Conservation (phyloP, 2,329 filamentous ascomycete species). For the Trichoderma arundinaceum region DNA sequence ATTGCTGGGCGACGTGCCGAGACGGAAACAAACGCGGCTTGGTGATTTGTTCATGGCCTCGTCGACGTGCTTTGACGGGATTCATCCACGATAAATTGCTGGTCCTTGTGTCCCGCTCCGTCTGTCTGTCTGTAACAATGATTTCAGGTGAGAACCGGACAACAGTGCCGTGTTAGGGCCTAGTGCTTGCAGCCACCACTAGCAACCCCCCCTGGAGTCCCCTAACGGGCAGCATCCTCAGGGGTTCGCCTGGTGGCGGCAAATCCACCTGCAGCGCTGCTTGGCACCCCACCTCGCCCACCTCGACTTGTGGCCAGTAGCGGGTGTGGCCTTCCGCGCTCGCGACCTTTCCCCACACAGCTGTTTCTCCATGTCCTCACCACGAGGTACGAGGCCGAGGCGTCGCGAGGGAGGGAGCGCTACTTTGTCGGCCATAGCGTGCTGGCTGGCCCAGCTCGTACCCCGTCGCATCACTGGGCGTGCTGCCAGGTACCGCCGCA, state of each 20-base stretch:
- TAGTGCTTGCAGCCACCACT: constrained; percentile 30
- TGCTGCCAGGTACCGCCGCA: neutral
- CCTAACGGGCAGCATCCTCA: constrained; percentile 20
- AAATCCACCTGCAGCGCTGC: constrained; percentile 28
- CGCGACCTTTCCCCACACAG: constrained; percentile 31
- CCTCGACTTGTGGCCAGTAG: constrained; percentile 21
- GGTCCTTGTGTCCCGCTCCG: constrained; percentile 22
- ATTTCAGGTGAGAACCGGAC: constrained; percentile 29
- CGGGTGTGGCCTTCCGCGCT: constrained; percentile 31
- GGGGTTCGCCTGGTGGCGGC: constrained; percentile 29
- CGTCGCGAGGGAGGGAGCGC: neutral
- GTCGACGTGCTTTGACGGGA: neutral
- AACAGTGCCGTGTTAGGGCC: constrained; percentile 26
- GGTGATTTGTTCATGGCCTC: no score
- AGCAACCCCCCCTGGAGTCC: constrained; percentile 11
- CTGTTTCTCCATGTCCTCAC: constrained; percentile 32
- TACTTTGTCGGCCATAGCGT: neutral
- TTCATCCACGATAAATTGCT: constrained; percentile 14
- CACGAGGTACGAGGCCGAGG: neutral
- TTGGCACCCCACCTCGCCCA: constrained; percentile 23
- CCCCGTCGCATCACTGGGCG: neutral
- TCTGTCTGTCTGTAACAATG: constrained; percentile 29
- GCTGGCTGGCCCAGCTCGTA: neutral
- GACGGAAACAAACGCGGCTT: neutral
- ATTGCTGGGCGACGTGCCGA: constrained; percentile 1